A percentile compares a stretch with the other conserved stretches of the same genome.
Conservation (phyloP, 495 filamentous ascomycete species). For the Neurospora intermedia region DNA sequence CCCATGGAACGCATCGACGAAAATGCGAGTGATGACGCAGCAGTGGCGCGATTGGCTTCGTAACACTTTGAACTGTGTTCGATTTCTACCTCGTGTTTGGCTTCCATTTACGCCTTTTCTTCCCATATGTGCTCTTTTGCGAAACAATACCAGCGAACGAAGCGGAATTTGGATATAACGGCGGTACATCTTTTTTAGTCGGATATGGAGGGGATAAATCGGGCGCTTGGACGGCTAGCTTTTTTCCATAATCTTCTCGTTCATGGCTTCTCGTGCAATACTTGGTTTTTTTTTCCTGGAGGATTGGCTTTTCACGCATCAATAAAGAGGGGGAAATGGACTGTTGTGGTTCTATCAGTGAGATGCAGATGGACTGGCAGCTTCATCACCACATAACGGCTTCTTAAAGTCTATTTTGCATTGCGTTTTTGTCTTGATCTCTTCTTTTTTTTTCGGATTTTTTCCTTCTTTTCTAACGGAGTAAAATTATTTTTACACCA, state of each 20-base stretch:
- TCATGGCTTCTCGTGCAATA: neutral
- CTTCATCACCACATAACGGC: neutral
- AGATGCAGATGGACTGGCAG: neutral
- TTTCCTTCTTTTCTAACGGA: neutral
- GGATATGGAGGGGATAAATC: neutral
- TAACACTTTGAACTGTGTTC: neutral
- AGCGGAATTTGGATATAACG: neutral
- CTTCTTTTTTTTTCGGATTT: neutral
- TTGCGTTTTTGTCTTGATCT: neutral
- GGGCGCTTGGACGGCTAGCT: neutral
- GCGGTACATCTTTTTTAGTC: neutral
- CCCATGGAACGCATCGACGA: neutral
- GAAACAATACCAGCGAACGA: neutral
- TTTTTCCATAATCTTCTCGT: neutral
- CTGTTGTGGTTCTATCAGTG: neutral
- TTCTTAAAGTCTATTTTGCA: neutral
- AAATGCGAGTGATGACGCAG: neutral
- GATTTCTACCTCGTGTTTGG: neutral
- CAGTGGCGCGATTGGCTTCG: neutral
- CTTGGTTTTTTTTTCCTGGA: neutral
- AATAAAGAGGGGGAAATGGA: neutral
- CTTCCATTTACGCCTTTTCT: neutral
- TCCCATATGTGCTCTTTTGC: neutral
- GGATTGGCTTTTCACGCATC: neutral
- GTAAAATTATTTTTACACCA: neutral